phyloP scores from a whole-genome alignment of 495 filamentous ascomycete genomes.

The Aspergillus hancockii region DNA sequence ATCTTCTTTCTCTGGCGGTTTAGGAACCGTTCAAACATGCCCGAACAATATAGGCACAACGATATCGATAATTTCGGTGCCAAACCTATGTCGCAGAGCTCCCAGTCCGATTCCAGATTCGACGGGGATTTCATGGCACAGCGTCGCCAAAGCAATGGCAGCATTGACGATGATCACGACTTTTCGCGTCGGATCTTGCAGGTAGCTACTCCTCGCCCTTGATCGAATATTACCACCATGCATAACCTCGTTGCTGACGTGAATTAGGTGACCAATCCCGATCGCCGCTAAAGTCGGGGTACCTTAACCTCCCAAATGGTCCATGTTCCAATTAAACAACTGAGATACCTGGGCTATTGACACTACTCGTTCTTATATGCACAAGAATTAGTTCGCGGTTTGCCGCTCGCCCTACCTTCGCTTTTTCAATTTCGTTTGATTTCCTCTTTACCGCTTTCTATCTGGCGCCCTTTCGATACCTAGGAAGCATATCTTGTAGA shows the following conservation, averaged over 20 bases:
- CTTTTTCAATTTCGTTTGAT: conserved; percentile 12
- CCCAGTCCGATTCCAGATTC: conserved; percentile 78
- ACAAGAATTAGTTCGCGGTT: not conserved
- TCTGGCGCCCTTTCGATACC: conserved; percentile 20
- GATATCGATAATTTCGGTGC: conserved; percentile 65
- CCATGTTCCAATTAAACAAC: not conserved
- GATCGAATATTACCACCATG: not conserved
- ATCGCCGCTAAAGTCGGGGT: conserved; percentile 30
- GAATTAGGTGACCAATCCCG: conserved; percentile 52
- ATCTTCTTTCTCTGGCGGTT: conserved; percentile 75
- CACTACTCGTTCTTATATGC: not conserved
- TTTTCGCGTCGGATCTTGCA: conserved; percentile 95
- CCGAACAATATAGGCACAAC: conserved; percentile 78
- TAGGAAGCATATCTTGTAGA: conserved; percentile 7
- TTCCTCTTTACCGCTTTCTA: conserved; percentile 9
- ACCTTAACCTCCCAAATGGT: not conserved
- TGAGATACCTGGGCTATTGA: not conserved
- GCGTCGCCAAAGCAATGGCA: conserved; percentile 89
- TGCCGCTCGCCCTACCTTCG: conserved; percentile 15
- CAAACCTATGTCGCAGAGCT: conserved; percentile 58
- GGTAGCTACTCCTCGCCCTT: conserved; percentile 50
- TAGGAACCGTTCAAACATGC: conserved; percentile 68
- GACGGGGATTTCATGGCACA: conserved; percentile 84
- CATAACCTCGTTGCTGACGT: conserved; percentile 3
- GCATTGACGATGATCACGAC: conserved; percentile 96